Evolutionary conservation across 2,329 filamentous ascomycete species (phyloP), one percentile per base, ranked within the genome.

Genomic region (Sphaerulina populicola): DNA sequence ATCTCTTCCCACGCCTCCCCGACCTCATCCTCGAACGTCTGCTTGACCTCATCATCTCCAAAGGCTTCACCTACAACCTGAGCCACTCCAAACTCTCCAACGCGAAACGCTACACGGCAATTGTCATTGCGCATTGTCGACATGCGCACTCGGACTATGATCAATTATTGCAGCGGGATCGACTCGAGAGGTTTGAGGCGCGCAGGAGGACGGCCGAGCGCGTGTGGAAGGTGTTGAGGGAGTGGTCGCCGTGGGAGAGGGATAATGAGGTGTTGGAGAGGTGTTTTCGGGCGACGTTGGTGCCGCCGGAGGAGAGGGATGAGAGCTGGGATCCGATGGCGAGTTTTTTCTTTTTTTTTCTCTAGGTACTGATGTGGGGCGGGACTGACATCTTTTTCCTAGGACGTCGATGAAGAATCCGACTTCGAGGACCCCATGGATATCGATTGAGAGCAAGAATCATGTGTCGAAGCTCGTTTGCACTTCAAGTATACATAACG

Each of bases 101-200:
- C 44, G 51, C 59, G 27, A 53, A 59, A 27, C 61, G 62, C 10
- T 60, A 55, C 15, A 65, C 58, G 5, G 58, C 55, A 39, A 60
- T 66, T n/a, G 77, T 81, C 33, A 75, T 80, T 23, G 80, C 80
- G 14, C 79, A 82, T 61, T 79, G 82, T 52, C 75, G 80, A 23
- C 80, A 83, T 60, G 64, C 72, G 6, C 79, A 81, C 58, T 82
- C 78, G 47, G 70, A 79, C 47, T 83, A 83, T 63, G 80, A 83
- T 63, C 71, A 71, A 41, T 69, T 81, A 35, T 67, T 83, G 11
- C 57, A 53, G 23, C 6, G 23, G 23, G 5, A 27, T 18, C 2
- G 55, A 55, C 3, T 64, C 0, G 64, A 64, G 53, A 44, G 63
- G 10, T 66, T 57, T 30, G 62, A 63, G 14, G 64, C 64, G 9